Base-by-base conservation (phyloP, 2,329 filamentous ascomycete genomes). In the Orbilia quercus region DNA sequence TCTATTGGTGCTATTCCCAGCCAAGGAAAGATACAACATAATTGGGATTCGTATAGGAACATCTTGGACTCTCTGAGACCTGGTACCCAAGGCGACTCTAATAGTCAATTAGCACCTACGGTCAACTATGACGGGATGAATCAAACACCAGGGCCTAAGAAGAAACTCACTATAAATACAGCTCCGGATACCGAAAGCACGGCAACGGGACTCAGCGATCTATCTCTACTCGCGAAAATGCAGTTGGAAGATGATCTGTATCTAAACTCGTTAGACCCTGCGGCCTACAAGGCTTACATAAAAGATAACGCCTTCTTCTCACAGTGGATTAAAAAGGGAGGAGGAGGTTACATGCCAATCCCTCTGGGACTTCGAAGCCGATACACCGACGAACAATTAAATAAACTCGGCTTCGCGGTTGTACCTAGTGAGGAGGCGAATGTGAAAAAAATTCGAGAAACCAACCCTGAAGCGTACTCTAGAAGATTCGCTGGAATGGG, bases 321-420 rank as follows among this genome's bases (percentile, higher is more conserved):
- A 23, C 28, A 34, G 51, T 59, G 2, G n/a, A n/a, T n/a, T n/a
- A n/a, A n/a, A n/a, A 18, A 14, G 16, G 4, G 34, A 25, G 22
- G 23, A 4, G 23, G 22, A 20, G 63, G 63, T 12, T 67, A 67
- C 12, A 44, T 67, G 45, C 53, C 63, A 16, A 16, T 67, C n/a
- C 63, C 63, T 18, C 28, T 45, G 14, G 54, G 38, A 2, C 16
- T 59, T 42, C 16, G 54, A 12, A 42, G 53, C 7, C 34, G 45
- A 16, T 59, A 44, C 14, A 18, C 5, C 2, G 54, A 45, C 11
- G 2, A 45, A 11, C 23, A 45, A 14, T 18, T 53, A 28, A 53
- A 7, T 1, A 28, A 38, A 18, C 23, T 51, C 1, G 63, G 63
- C 1, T 59, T 53, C 11, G 45, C 36, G 2, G 7, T 59, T 7